A percentile compares a stretch with the other conserved stretches of the same genome.
Conservation (phyloP, 805 yeast genomes). For the Ogataea siamensis region DNA sequence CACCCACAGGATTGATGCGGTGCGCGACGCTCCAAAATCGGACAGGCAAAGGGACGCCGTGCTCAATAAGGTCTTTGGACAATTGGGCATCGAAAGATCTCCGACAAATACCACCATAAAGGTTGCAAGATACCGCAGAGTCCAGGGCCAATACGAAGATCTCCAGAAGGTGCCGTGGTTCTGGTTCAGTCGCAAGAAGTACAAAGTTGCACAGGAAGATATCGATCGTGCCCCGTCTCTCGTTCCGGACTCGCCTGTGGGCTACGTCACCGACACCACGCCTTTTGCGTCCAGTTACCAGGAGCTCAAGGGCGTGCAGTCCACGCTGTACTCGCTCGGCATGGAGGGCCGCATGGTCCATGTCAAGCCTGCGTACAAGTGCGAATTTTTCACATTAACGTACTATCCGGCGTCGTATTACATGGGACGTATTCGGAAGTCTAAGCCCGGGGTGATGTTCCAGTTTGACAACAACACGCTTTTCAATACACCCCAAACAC, state of each 20-base stretch:
- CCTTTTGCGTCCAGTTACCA: slow-evolving; percentile 14
- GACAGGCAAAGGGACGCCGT: not conserved
- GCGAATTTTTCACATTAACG: slow-evolving; percentile 24
- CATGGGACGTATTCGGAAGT: slow-evolving; percentile 30
- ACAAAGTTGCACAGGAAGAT: slow-evolving; percentile 11
- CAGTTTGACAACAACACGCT: slow-evolving; percentile 19
- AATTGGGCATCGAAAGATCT: not conserved
- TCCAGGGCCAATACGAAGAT: slow-evolving; percentile 1
- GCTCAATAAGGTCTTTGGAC: not conserved
- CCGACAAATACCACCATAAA: no score
- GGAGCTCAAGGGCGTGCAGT: slow-evolving; percentile 26
- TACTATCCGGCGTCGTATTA: slow-evolving; percentile 26
- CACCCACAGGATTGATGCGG: not conserved
- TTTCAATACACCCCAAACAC: slow-evolving; percentile 19
- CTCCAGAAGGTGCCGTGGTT: slow-evolving; percentile 5
- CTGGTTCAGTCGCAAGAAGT: slow-evolving; percentile 10
- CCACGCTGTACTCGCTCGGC: slow-evolving; percentile 19
- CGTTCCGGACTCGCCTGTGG: slow-evolving; percentile 18
- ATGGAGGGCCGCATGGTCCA: slow-evolving; percentile 7
- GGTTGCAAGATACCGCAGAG: not conserved
- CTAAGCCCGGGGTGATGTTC: slow-evolving; percentile 31
- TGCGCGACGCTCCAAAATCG: not conserved
- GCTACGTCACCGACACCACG: slow-evolving; percentile 13
- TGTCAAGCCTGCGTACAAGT: slow-evolving; percentile 15
- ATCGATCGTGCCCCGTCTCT: slow-evolving; percentile 14